Percentiles rank a stretch among this genome's conserved stretches.
These are phyloP conservation scores for Liquidambar formosana DNA, from an alignment of 164 flowering plant species.

Conservation along the genomic window DNA sequence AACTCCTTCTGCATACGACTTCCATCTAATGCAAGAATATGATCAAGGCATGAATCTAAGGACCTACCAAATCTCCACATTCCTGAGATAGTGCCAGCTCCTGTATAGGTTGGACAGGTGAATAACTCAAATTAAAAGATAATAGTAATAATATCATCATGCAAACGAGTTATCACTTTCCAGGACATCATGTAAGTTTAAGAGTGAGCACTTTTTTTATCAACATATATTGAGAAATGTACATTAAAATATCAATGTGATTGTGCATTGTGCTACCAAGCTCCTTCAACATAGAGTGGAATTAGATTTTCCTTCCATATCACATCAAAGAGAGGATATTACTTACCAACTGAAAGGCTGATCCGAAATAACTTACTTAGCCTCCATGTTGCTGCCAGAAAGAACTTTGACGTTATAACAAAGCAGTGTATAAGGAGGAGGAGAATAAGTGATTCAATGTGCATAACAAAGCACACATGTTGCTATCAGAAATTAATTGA, in stretches of 20 bases:
- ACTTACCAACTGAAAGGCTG: constrained; percentile 43
- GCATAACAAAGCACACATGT: neutral
- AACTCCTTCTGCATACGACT: constrained; percentile 63
- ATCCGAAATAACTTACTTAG: constrained; percentile 26
- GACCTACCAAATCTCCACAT: constrained; percentile 45
- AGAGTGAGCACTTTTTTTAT: too few relatives aligned
- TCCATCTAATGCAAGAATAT: constrained; percentile 63
- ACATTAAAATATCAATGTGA: neutral
- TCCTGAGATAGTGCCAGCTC: constrained; percentile 49
- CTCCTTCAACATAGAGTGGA: neutral
- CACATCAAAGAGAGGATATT: neutral
- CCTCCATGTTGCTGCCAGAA: constrained; percentile 46
- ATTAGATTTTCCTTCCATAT: neutral
- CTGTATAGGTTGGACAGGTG: constrained; percentile 28
- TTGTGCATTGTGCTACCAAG: neutral
- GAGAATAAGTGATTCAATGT: neutral
- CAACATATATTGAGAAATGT: too few relatives aligned
- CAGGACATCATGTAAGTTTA: too few relatives aligned
- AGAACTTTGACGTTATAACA: neutral
- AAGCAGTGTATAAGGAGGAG: neutral
- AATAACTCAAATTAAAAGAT: neutral
- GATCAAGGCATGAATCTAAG: constrained; percentile 47
- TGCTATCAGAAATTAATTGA: too few relatives aligned
- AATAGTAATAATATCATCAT: too few relatives aligned
- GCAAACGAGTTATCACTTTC: too few relatives aligned